Conservation (phyloP, 1,284 basidiomycete genomes). For the Spongispora temasekensis region DNA sequence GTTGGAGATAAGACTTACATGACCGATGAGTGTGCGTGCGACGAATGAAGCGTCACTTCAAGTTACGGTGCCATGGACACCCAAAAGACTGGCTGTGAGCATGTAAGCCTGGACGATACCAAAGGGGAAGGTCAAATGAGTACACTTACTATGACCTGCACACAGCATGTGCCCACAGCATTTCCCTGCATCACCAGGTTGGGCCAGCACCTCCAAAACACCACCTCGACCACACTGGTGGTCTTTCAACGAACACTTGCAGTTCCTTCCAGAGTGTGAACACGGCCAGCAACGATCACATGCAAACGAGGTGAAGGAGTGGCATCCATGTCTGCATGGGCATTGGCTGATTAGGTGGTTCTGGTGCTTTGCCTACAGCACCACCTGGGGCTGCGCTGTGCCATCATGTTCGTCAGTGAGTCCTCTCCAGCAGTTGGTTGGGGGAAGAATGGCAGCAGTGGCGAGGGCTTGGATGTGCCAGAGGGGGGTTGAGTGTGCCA, state of each 20-base stretch:
- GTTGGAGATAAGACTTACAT: too few species aligned
- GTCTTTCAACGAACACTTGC: constrained; percentile 37
- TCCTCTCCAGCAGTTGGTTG: too few species aligned
- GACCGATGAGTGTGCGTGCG: constrained; percentile 66
- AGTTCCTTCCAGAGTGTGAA: constrained; percentile 69
- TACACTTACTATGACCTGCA: constrained; percentile 56
- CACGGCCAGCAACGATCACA: constrained; percentile 64
- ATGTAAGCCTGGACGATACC: constrained; percentile 6
- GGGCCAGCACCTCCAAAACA: constrained; percentile 59
- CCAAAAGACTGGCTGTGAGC: constrained; percentile 72
- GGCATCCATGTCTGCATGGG: too few species aligned
- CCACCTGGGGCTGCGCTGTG: too few species aligned
- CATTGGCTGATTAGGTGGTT: too few species aligned
- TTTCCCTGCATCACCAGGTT: constrained; percentile 41
- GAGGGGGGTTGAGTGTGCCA: too few species aligned
- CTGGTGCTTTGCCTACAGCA: too few species aligned
- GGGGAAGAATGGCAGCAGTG: too few species aligned
- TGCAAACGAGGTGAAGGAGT: too few species aligned
- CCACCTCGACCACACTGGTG: constrained; percentile 18
- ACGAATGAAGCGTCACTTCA: constrained; percentile 67
- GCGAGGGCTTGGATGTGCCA: too few species aligned
- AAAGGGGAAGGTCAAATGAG: too few species aligned
- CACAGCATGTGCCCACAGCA: constrained; percentile 40
- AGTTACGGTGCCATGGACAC: constrained; percentile 69
- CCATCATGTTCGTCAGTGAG: too few species aligned